Percentiles rank a stretch among this genome's conserved stretches.
These are phyloP conservation scores for Schwanniomyces pseudopolymorphus DNA, from an alignment of 805 yeast genomes.

Conservation along the genomic window DNA sequence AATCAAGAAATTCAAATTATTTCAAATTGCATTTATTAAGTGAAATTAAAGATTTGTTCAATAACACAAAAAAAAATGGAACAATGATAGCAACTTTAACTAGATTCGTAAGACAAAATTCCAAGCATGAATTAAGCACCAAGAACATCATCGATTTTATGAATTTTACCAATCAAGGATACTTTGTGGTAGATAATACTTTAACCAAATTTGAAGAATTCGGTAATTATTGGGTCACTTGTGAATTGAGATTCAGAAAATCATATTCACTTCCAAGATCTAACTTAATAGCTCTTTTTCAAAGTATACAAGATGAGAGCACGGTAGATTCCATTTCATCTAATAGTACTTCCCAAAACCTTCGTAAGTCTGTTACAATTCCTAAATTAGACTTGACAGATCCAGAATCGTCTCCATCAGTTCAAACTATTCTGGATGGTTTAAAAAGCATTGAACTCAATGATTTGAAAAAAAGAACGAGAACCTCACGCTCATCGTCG, in stretches of 20 bases:
- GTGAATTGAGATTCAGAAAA: conserved; percentile 43
- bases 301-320: conserved; percentile 1
- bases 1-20: conserved; percentile 25
- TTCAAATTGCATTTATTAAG: conserved; percentile 25
- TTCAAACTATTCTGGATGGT: conserved; percentile 7
- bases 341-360: background rate
- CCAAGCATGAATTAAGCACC: conserved; percentile 30
- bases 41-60: conserved; percentile 37
- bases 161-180: conserved; percentile 43
- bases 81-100: conserved; percentile 48
- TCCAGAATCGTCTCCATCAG: background rate
- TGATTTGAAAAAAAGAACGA: conserved; percentile 9
- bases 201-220: conserved; percentile 35
- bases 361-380: background rate
- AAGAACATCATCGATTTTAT: conserved; percentile 39
- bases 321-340: background rate
- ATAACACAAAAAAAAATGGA: conserved; percentile 49
- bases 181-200: conserved; percentile 26
- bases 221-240: conserved; percentile 40
- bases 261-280: conserved; percentile 27
- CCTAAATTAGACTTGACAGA: background rate
- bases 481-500: conserved; percentile 24
- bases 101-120: conserved; percentile 43
- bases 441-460: conserved; percentile 16
- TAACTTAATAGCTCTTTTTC: conserved; percentile 14